phyloP scores from a whole-genome alignment of 306 rosid species.

The Cucumis hystrix region DNA sequence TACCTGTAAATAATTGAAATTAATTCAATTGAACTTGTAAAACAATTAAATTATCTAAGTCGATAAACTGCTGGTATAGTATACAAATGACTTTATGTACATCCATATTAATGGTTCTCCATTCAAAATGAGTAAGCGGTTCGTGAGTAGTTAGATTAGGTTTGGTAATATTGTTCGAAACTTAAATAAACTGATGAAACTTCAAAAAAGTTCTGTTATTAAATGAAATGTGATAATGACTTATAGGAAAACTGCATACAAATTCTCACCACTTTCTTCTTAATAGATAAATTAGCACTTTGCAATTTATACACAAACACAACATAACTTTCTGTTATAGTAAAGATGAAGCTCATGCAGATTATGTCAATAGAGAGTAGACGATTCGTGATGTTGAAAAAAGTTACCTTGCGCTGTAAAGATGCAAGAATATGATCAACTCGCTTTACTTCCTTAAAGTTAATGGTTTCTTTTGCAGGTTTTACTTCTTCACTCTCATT shows the following conservation, averaged over 20 bases:
- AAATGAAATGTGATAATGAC: background rate
- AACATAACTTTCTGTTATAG: background rate
- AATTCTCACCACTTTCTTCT: background rate
- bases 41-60: background rate
- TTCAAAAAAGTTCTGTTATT: background rate
- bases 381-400: background rate
- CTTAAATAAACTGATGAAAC: background rate
- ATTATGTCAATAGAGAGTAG: background rate
- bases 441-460: conserved; percentile 60
- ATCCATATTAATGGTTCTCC: too few species aligned
- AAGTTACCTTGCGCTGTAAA: conserved; percentile 57
- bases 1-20: background rate
- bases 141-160: background rate
- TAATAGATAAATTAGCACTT: background rate
- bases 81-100: too few species aligned
- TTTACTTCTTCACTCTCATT: conserved; percentile 54
- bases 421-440: conserved; percentile 79
- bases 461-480: conserved; percentile 51
- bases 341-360: background rate
- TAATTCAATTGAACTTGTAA: background rate
- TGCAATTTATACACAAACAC: background rate
- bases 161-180: background rate
- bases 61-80: background rate
- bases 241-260: background rate
- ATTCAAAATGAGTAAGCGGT: too few species aligned